Evolutionary conservation across 2,329 filamentous ascomycete genomes (phyloP).

Genomic region (Parastagonospora avenae): DNA sequence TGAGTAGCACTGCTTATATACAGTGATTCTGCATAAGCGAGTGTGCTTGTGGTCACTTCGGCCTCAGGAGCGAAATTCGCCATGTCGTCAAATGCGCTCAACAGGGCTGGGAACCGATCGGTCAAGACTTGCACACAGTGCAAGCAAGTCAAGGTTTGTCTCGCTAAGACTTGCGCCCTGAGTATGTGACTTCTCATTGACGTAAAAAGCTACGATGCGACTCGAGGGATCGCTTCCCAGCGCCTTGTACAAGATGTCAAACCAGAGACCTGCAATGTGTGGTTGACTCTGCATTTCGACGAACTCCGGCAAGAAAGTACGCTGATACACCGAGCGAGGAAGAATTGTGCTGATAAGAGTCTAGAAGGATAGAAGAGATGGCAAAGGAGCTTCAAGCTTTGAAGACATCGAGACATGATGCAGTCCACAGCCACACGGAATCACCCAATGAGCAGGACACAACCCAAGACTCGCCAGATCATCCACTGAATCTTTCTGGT

Average conservation of each 20-base stretch:
- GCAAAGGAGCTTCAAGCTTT: conserved; percentile 23
- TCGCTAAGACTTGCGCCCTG: background rate
- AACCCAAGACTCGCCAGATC: conserved; percentile 15
- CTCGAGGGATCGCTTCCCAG: conserved; percentile 24
- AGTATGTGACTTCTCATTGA: conserved; percentile 1
- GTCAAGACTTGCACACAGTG: conserved; percentile 33
- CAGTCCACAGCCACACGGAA: conserved; percentile 9
- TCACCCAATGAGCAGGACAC: conserved; percentile 14
- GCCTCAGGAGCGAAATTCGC: conserved; percentile 1
- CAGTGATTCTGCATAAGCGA: too few species aligned
- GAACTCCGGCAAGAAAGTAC: conserved; percentile 31
- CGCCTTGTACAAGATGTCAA: conserved; percentile 26
- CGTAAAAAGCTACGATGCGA: conserved; percentile 23
- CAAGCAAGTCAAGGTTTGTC: conserved; percentile 31
- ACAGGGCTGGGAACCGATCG: conserved; percentile 17
- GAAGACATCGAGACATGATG: conserved; percentile 14
- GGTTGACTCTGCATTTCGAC: conserved; percentile 28
- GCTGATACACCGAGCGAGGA: background rate
- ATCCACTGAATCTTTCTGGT: conserved; percentile 7
- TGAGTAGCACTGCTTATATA: too few species aligned
- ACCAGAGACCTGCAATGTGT: conserved; percentile 22
- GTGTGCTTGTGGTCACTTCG: background rate
- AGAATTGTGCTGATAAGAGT: background rate
- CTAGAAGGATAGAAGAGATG: conserved; percentile 33
- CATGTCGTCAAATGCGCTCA: conserved; percentile 9